Evolutionary conservation across 106 monocot species (phyloP), one percentile per base, ranked within the genome.

Genomic region (Gastrodia elata): DNA sequence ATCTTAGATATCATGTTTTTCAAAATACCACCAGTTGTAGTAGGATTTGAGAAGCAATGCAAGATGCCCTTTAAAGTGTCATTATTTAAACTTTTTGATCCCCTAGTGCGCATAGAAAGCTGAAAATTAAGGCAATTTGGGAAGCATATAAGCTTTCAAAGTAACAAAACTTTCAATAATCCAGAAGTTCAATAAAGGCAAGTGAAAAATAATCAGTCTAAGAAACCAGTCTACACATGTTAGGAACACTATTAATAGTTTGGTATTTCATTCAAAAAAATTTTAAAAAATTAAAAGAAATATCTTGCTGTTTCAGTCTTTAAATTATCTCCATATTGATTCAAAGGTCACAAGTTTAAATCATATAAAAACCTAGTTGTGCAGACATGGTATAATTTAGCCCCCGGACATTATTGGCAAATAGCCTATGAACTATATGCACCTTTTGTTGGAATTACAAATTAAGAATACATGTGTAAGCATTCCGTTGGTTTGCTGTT

Each of bases 41-140:
- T 25, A 38, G 33, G 22, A 39, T 30, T 68, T 68, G 68, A 68
- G 68, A 68, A 68, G 68, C 38, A 68, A 68, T 68, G 38, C 68
- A 68, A 68, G 68, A 68, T 68, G 39, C 68, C 24, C 68, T 68
- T 10, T 39, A 68, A 39, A 39, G 68, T 68, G 2, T 36, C 36
- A 68, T 68, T 10, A 68, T 39, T 68, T 68, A 39, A 68, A 40
- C 10, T 8, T 22, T 39, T 68, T 39, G 68, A 24, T 24, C 39
- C 39, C 68, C 39, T 68, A 25, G 68, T 25, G 10, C 39, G 39
- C 3, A 39, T 68, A 24, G 68, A 39, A 68, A 39, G 68, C 68
- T 68, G 68, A 34, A 68, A 39, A 25, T 9, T 35, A 5, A 59
- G 59, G 6, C n/a, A 56, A 59, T 8, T 9, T 10, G 11, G 28